Conservation (phyloP, 2,329 filamentous ascomycete genomes). For the Scolecobasidium constrictum region DNA sequence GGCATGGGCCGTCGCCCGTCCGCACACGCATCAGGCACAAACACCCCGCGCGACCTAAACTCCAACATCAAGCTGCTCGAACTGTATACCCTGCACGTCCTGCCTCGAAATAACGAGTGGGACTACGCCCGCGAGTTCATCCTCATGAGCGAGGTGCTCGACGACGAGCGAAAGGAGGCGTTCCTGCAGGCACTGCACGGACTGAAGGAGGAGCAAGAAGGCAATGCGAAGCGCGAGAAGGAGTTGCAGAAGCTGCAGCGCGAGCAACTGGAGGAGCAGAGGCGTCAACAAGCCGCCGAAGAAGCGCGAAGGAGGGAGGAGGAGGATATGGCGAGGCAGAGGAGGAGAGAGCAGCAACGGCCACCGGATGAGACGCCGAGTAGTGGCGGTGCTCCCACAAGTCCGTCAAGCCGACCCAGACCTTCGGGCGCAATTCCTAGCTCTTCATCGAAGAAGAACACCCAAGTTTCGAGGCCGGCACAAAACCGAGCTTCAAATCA, state of each 20-base stretch:
- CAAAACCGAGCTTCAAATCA: too few relatives aligned
- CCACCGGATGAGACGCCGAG: slow-evolving; percentile 17
- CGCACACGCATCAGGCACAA: slow-evolving; percentile 49
- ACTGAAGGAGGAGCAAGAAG: slow-evolving; percentile 71
- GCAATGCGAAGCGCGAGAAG: slow-evolving; percentile 47
- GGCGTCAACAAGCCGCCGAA: slow-evolving; percentile 29
- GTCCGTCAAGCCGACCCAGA: slow-evolving; percentile 15
- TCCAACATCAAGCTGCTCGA: slow-evolving; percentile 86
- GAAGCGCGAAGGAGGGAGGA: slow-evolving; percentile 26
- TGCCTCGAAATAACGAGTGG: slow-evolving; percentile 93
- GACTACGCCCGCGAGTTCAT: slow-evolving; percentile 92
- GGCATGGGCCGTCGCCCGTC: slow-evolving; percentile 19
- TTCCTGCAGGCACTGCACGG: slow-evolving; percentile 79
- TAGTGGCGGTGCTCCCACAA: slow-evolving; percentile 17
- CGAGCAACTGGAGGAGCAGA: slow-evolving; percentile 41
- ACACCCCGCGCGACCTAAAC: slow-evolving; percentile 74
- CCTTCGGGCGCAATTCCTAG: slow-evolving; percentile 14
- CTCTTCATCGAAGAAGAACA: slow-evolving; percentile 21
- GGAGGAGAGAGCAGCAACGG: slow-evolving; percentile 20
- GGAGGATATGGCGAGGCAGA: slow-evolving; percentile 29
- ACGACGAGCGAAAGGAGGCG: slow-evolving; percentile 82
- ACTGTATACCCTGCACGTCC: slow-evolving; percentile 86
- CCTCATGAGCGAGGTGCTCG: slow-evolving; percentile 70
- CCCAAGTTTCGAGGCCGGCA: slow-evolving; percentile 10
- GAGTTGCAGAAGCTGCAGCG: slow-evolving; percentile 52